A percentile compares a stretch with the other conserved stretches of the same genome.
Evolutionary conservation across 805 yeast genomes (phyloP).

Genomic region (Yarrowia osloensis): DNA sequence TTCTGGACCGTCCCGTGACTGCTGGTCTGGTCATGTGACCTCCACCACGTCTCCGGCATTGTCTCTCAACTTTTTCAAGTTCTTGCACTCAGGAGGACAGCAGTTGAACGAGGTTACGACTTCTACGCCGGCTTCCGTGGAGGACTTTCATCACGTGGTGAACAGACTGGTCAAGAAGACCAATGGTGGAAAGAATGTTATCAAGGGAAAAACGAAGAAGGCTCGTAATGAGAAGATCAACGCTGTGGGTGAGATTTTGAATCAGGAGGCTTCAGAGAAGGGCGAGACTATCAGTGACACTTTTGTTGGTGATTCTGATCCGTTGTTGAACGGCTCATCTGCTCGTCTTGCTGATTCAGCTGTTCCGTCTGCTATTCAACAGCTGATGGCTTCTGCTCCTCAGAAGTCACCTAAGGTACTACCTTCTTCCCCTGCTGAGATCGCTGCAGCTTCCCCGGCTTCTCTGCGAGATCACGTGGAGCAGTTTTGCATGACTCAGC

Average conservation of each 20-base stretch:
- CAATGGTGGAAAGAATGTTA: neutral
- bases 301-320: neutral
- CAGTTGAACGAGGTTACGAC: neutral
- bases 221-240: neutral
- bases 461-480: neutral
- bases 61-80: neutral
- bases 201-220: neutral
- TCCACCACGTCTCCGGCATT: too few relatives aligned
- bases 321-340: too few relatives aligned
- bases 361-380: neutral
- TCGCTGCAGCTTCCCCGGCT: neutral
- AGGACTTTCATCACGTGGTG: neutral
- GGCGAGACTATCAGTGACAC: too few relatives aligned
- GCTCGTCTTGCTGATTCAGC: neutral
- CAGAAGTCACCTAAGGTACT: neutral
- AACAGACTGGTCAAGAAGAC: neutral
- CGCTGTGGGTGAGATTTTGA: too few relatives aligned
- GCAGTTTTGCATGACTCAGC: neutral
- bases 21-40: neutral
- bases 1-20: neutral
- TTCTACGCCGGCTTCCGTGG: neutral
- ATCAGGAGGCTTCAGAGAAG: too few relatives aligned
- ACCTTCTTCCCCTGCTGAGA: neutral
- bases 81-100: neutral
- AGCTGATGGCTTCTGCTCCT: neutral